These are phyloP conservation scores for Wallacemonas sp. DNA, from an alignment of 208 protist species.

Conservation along the genomic window DNA sequence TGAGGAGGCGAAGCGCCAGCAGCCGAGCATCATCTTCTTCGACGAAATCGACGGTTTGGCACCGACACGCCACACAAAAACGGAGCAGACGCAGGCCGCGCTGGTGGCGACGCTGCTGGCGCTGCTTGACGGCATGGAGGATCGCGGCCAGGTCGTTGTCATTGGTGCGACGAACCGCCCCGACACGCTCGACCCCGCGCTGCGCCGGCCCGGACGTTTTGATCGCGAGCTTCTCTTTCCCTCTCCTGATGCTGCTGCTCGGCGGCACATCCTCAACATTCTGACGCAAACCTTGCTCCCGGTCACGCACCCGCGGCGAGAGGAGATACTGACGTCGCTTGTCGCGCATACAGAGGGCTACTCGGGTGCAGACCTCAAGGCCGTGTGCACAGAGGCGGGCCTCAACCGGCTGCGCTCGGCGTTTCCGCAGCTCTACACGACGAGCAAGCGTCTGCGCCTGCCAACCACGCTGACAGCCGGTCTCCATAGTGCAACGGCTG, in stretches of 20 bases:
- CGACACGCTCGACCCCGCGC: slow-evolving; percentile 95
- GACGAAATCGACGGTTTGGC: slow-evolving; percentile 99
- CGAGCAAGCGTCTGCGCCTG: slow-evolving; percentile 43
- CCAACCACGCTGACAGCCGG: slow-evolving; percentile 18
- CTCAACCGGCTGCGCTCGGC: slow-evolving; percentile 71
- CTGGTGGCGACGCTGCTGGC: slow-evolving; percentile 93
- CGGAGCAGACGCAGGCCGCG: slow-evolving; percentile 82
- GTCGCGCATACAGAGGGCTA: slow-evolving; percentile 95
- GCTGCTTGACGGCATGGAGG: slow-evolving; percentile 95
- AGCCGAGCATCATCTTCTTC: slow-evolving; percentile 99
- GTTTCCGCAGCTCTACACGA: slow-evolving; percentile 80
- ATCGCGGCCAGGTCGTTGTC: slow-evolving; percentile 92
- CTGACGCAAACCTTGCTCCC: slow-evolving; percentile 98
- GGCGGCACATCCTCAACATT: slow-evolving; percentile 94
- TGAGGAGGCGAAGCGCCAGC: slow-evolving; percentile 93
- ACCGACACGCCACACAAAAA: slow-evolving; percentile 72
- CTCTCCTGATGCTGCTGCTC: slow-evolving; percentile 68
- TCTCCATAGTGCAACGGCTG: slow-evolving; percentile 17
- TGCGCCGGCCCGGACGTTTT: slow-evolving; percentile 97
- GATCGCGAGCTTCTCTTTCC: slow-evolving; percentile 95
- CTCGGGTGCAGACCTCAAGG: slow-evolving; percentile 98
- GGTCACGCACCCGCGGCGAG: slow-evolving; percentile 34
- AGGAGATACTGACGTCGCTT: slow-evolving; percentile 86
- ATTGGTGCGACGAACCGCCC: slow-evolving; percentile 96
- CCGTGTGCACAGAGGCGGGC: slow-evolving; percentile 98